A percentile compares a stretch with the other conserved stretches of the same genome.
phyloP scores from a whole-genome alignment of 1,284 basidiomycete species.

The Microbotryomycetes sp. region DNA sequence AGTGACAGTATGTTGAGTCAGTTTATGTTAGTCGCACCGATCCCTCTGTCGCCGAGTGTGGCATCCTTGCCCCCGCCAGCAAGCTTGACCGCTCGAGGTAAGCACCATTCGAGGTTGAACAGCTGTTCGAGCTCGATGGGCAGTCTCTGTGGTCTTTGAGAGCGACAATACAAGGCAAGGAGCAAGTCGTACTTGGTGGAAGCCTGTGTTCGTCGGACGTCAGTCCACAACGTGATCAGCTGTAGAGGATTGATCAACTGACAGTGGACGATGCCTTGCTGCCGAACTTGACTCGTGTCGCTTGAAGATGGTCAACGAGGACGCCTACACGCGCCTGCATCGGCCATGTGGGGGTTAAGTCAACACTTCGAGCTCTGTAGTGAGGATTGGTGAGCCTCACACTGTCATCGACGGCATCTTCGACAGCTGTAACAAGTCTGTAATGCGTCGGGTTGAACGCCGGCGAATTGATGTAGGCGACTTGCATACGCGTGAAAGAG shows the following conservation, averaged over 20 bases:
- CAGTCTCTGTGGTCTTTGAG: neutral
- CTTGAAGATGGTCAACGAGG: neutral
- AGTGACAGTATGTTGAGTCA: neutral
- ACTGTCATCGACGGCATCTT: neutral
- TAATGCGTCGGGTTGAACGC: constrained; percentile 15
- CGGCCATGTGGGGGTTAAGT: neutral
- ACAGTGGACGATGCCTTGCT: neutral
- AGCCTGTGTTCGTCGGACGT: no score
- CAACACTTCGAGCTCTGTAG: neutral
- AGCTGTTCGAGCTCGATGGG: neutral
- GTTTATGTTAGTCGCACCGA: neutral
- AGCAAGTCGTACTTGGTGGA: constrained; percentile 14
- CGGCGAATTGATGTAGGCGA: constrained; percentile 2
- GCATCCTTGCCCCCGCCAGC: constrained; percentile 11
- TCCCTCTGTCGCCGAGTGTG: neutral
- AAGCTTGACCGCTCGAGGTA: constrained; percentile 10
- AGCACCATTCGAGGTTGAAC: constrained; percentile 3
- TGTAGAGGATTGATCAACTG: neutral
- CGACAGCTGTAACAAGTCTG: constrained; percentile 12
- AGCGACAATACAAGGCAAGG: constrained; percentile 15
- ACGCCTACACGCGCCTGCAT: neutral
- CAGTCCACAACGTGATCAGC: neutral
- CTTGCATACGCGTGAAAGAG: neutral
- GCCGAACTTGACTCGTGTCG: neutral
- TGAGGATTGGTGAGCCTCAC: neutral